These are phyloP conservation scores for Fusarium ambrosium DNA, from an alignment of 2,329 filamentous ascomycete species.

Conservation along the genomic window DNA sequence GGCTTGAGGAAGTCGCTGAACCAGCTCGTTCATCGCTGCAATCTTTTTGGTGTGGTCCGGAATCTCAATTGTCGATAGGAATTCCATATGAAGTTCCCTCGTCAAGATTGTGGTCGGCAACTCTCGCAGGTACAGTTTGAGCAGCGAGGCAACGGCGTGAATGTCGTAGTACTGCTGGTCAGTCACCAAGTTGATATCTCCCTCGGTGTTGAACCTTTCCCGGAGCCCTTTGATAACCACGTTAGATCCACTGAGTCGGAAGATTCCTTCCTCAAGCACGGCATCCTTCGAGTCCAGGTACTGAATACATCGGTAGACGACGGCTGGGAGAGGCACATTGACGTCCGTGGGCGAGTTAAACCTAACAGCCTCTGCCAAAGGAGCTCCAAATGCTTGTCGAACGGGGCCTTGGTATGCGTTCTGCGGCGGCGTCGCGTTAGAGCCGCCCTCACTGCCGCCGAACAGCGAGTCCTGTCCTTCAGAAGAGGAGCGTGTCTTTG, in stretches of 20 bases:
- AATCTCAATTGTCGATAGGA: constrained; percentile 86
- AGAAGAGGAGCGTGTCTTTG: constrained; percentile 70
- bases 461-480: constrained; percentile 71
- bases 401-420: constrained; percentile 66
- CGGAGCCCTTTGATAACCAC: constrained; percentile 91
- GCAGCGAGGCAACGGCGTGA: constrained; percentile 91
- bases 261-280: constrained; percentile 91
- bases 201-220: constrained; percentile 93
- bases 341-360: constrained; percentile 81
- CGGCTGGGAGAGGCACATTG: constrained; percentile 84
- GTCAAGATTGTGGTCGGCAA: constrained; percentile 92
- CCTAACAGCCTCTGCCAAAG: constrained; percentile 87
- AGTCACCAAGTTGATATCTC: constrained; percentile 87
- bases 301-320: constrained; percentile 95
- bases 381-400: constrained; percentile 85
- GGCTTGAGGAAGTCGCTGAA: constrained; percentile 81
- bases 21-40: constrained; percentile 79
- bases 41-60: constrained; percentile 82
- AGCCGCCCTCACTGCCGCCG: constrained; percentile 61
- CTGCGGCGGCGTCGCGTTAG: constrained; percentile 59
- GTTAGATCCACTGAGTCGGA: constrained; percentile 96
- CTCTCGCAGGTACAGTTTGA: constrained; percentile 95
- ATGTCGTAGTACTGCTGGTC: constrained; percentile 94
- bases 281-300: constrained; percentile 89
- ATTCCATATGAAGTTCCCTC: constrained; percentile 89